phyloP scores from a whole-genome alignment of 768 basidiomycete species.

The Lepiota brunneoincarnata region DNA sequence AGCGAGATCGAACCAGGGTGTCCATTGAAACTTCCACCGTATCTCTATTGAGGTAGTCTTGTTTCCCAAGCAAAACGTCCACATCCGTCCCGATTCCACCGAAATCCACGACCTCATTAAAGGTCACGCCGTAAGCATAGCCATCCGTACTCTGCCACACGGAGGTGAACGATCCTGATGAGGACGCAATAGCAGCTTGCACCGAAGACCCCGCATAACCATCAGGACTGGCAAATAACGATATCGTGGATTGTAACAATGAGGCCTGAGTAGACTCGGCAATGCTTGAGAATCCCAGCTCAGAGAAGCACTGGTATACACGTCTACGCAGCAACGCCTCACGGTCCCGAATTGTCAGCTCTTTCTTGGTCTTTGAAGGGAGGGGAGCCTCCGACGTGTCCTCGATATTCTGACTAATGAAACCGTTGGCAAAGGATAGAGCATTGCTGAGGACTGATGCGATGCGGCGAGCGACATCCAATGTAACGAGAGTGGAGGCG shows the following conservation, averaged over 20 bases:
- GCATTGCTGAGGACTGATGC: slow-evolving; percentile 86
- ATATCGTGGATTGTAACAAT: slow-evolving; percentile 77
- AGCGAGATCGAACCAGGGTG: slow-evolving; percentile 52
- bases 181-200: slow-evolving; percentile 89
- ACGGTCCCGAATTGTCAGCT: slow-evolving; percentile 65
- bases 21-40: slow-evolving; percentile 80
- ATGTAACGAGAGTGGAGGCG: slow-evolving; percentile 67
- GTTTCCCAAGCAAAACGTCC: slow-evolving; percentile 27
- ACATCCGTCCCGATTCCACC: slow-evolving; percentile 32
- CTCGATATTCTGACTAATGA: slow-evolving; percentile 66
- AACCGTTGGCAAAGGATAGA: slow-evolving; percentile 85
- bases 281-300: slow-evolving; percentile 74
- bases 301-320: slow-evolving; percentile 86
- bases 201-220: slow-evolving; percentile 79
- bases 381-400: slow-evolving; percentile 47
- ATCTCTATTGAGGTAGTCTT: slow-evolving; percentile 69
- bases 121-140: slow-evolving; percentile 89
- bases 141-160: slow-evolving; percentile 89
- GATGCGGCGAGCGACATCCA: slow-evolving; percentile 89
- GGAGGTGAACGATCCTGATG: slow-evolving; percentile 75
- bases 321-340: slow-evolving; percentile 83
- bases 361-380: slow-evolving; percentile 29
- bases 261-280: slow-evolving; percentile 80
- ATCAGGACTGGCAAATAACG: slow-evolving; percentile 85
- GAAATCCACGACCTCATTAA: slow-evolving; percentile 51